A percentile compares a stretch with the other conserved stretches of the same genome.
Evolutionary conservation across 2,329 filamentous ascomycete species (phyloP).

Genomic region (Colletotrichum sp.): DNA sequence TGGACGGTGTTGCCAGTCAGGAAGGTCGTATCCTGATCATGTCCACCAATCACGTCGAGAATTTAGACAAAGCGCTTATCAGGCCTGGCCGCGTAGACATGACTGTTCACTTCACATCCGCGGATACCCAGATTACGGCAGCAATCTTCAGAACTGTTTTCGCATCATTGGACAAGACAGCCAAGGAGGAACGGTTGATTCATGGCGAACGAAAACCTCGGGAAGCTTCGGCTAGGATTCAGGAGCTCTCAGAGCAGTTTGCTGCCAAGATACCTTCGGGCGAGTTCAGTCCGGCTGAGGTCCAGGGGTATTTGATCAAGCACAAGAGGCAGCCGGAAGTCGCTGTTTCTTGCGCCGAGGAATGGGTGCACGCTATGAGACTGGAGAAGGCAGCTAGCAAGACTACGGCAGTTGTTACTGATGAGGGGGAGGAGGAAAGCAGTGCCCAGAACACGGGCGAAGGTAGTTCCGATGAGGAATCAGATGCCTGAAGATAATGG

Average conservation of each 20-base stretch:
- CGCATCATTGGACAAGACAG: neutral
- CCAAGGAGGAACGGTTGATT: neutral
- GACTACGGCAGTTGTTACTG: fast-evolving
- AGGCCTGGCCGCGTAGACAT: conserved; percentile 75
- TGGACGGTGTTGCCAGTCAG: conserved; percentile 80
- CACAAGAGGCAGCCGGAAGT: neutral
- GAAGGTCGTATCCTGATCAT: conserved; percentile 81
- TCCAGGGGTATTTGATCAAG: neutral
- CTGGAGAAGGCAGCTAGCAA: neutral
- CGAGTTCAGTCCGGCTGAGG: neutral
- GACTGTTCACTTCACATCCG: conserved; percentile 26
- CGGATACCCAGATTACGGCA: neutral
- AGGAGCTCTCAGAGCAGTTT: neutral
- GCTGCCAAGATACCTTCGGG: neutral
- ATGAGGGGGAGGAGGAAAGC: neutral
- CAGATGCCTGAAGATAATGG: neutral
- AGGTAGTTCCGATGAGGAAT: neutral
- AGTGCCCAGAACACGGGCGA: neutral
- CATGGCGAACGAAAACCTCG: neutral
- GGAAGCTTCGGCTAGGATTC: neutral
- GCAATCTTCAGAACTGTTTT: neutral
- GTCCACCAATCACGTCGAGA: conserved; percentile 78
- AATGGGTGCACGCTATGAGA: neutral
- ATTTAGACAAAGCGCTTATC: conserved; percentile 74
- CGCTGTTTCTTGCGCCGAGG: neutral